Evolutionary conservation across 2,329 filamentous ascomycete species (phyloP), one percentile per base, ranked within the genome.

Genomic region (Talaromyces sp.): DNA sequence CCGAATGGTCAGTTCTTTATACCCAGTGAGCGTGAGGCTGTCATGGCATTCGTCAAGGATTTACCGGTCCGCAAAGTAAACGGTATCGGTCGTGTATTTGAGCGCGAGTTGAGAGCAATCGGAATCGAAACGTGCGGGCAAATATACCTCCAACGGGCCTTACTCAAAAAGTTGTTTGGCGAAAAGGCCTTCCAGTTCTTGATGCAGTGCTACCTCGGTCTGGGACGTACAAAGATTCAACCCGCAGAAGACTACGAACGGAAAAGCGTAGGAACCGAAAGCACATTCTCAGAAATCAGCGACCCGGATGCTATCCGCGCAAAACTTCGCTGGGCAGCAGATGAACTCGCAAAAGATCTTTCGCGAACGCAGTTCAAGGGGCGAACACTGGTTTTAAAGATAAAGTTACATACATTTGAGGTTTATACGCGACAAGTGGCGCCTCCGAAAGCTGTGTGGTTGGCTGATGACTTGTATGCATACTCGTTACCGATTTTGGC

Each of bases 391-490:
- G 92, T 92, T 25, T 81, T 99, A 40, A 99, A 99, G 77, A 85
- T 97, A 69, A 99, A 99, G 75, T 81, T 98, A 7, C 92, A 97
- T 75, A 97, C 93, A 0, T 99, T 94, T 72, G 93, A 98, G 76
- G 91, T 97, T 22, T 85, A 92, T 61, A 96, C 93, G 0, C 85
- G 95, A 36, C 95, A 99, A 74, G 85, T 87, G 5, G 86, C 91
- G 3, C 85, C 89, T 1, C 89, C 91, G 0, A 90, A 89, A 69
- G 88, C 93, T 0, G 84, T 97, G 1, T 85, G 80, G 58, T 81
- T 85, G 5, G 90, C 92, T 0, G 89, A 94, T 47, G 95, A 99
- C 71, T 79, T 99, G 3, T 98, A 94, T 78, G 88, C 86, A 62
- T 91, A 88, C 72, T 84, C 92, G 0, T 76, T 97, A 1, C 93